Conservation (phyloP, 768 basidiomycete genomes). For the Candolleomyces aberdarensis region DNA sequence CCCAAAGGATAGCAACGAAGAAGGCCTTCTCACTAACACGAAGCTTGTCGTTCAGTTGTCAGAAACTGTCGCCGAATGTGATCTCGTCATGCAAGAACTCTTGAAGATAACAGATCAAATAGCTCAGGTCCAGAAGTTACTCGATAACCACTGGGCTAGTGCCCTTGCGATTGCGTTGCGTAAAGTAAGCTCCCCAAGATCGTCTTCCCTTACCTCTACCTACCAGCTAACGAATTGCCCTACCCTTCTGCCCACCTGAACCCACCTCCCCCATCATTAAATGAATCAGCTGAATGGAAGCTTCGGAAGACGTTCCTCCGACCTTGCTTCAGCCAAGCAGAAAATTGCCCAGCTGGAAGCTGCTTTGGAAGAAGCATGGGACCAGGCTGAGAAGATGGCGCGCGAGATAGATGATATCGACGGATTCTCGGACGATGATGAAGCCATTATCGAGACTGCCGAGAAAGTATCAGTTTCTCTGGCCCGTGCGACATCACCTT, state of each 20-base stretch:
- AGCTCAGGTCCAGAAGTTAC: slow-evolving; percentile 55
- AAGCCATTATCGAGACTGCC: slow-evolving; percentile 44
- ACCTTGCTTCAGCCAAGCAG: slow-evolving; percentile 46
- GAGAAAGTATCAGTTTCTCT: slow-evolving; percentile 40
- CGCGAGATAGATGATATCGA: slow-evolving; percentile 67
- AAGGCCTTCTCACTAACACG: slow-evolving; percentile 33
- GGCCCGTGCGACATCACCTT: slow-evolving; percentile 10
- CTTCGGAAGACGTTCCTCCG: slow-evolving; percentile 61
- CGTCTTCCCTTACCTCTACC: neutral
- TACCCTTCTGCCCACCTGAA: neutral
- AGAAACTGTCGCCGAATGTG: slow-evolving; percentile 55
- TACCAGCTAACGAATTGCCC: slow-evolving; percentile 6
- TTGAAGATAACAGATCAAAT: slow-evolving; percentile 60
- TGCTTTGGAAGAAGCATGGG: slow-evolving; percentile 80
- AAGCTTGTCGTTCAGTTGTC: slow-evolving; percentile 56
- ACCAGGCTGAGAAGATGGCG: slow-evolving; percentile 70
- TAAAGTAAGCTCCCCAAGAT: slow-evolving; percentile 41
- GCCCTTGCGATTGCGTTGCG: slow-evolving; percentile 74
- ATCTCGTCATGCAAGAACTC: slow-evolving; percentile 55
- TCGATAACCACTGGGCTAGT: slow-evolving; percentile 70
- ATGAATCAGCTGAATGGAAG: slow-evolving; percentile 57
- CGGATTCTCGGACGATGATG: slow-evolving; percentile 30
- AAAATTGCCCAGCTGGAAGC: slow-evolving; percentile 57
- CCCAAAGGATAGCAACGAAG: slow-evolving; percentile 32
- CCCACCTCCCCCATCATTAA: neutral